Conservation (phyloP, 768 basidiomycete species). For the Boletus bicolor region DNA sequence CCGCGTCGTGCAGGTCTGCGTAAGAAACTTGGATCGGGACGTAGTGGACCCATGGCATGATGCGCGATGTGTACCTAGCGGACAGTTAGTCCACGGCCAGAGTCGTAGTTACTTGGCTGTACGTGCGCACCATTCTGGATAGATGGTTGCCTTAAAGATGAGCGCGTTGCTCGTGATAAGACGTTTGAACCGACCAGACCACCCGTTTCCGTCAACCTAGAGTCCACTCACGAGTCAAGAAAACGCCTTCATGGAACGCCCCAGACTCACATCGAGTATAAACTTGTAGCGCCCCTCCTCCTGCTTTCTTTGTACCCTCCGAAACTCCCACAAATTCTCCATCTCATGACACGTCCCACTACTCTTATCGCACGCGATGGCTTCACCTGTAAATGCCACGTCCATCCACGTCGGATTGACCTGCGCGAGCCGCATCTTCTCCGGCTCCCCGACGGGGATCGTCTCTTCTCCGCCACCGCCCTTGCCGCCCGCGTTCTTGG, state of each 20-base stretch:
- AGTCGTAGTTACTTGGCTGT: too few relatives aligned
- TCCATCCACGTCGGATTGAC: slow-evolving; percentile 59
- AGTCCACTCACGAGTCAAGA: not conserved
- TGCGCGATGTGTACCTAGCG: slow-evolving; percentile 51
- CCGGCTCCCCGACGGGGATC: slow-evolving; percentile 36
- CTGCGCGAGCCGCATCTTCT: slow-evolving; percentile 33
- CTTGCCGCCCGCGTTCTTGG: not conserved
- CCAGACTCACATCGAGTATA: slow-evolving; percentile 48
- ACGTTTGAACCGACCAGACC: slow-evolving; percentile 69
- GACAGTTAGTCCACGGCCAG: not conserved
- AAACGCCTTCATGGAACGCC: not conserved
- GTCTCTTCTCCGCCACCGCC: not conserved
- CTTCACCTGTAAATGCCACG: slow-evolving; percentile 50
- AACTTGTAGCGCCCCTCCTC: slow-evolving; percentile 61
- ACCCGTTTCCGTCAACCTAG: slow-evolving; percentile 62
- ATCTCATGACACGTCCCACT: slow-evolving; percentile 40
- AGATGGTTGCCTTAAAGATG: slow-evolving; percentile 68
- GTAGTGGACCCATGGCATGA: slow-evolving; percentile 72
- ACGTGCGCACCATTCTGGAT: slow-evolving; percentile 61
- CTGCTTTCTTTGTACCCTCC: slow-evolving; percentile 38
- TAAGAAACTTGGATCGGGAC: slow-evolving; percentile 65
- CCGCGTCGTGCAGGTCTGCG: slow-evolving; percentile 64
- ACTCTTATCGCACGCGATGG: slow-evolving; percentile 38
- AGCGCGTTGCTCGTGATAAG: slow-evolving; percentile 60
- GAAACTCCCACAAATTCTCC: slow-evolving; percentile 48